phyloP scores from a whole-genome alignment of 2,329 filamentous ascomycete species.

The Metarhizium humberi region DNA sequence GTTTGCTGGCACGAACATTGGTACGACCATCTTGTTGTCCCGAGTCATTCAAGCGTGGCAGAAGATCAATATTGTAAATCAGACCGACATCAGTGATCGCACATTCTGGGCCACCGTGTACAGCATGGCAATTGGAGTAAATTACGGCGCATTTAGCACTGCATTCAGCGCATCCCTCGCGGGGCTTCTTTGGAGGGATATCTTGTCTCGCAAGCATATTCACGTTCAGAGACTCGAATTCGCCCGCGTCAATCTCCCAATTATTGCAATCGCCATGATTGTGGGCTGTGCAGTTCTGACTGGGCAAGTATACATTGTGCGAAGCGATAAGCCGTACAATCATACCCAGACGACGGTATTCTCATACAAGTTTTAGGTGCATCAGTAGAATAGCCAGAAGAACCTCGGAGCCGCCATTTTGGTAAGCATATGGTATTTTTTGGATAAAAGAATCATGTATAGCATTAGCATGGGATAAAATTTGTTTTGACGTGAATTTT shows the following conservation, averaged over 20 bases:
- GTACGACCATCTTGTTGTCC: slow-evolving; percentile 63
- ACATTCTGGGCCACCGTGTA: slow-evolving; percentile 69
- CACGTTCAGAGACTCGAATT: slow-evolving; percentile 55
- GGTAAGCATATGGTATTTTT: not conserved
- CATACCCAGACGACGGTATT: not conserved
- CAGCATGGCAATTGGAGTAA: slow-evolving; percentile 65
- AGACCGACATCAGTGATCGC: slow-evolving; percentile 46
- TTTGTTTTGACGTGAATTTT: too few species aligned
- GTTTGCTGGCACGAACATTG: slow-evolving; percentile 72
- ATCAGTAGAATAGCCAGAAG: too few species aligned
- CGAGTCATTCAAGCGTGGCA: slow-evolving; percentile 63
- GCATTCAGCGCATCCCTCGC: slow-evolving; percentile 65
- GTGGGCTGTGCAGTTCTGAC: slow-evolving; percentile 53
- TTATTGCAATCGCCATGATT: slow-evolving; percentile 60
- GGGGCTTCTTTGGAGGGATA: slow-evolving; percentile 64
- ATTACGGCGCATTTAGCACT: slow-evolving; percentile 65
- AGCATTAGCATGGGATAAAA: too few species aligned
- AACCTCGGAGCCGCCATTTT: not conserved
- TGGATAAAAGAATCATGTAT: not conserved
- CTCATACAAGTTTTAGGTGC: not conserved
- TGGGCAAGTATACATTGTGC: slow-evolving; percentile 51
- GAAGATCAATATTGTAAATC: slow-evolving; percentile 40
- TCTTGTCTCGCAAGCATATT: slow-evolving; percentile 59
- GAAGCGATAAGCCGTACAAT: slow-evolving; percentile 8
- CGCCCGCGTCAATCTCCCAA: slow-evolving; percentile 58